Evolutionary conservation across 371 early-diverging fungal genomes (phyloP), one percentile per base, ranked within the genome.

Genomic region (Haplosporangium sp.): DNA sequence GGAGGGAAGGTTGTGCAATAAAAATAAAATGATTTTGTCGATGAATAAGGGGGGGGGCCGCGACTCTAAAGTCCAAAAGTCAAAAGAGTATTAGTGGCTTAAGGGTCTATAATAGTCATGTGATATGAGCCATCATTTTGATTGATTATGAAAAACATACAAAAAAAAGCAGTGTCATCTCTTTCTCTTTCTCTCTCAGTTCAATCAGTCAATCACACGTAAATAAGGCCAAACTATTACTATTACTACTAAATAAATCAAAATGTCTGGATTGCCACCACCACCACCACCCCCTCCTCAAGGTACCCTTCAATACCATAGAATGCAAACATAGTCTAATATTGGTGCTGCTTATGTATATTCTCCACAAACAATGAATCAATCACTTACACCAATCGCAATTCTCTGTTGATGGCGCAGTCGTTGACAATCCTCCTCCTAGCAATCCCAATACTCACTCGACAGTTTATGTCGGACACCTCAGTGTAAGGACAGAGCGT

Each of bases 391-490:
- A 27, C 27, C 27, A 27, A 27, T 27, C 27, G 27, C 27, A 27
- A 27, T 55, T 2, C 55, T 40, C 17, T 53, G 10, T 58, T 34
- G 35, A 48, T 50, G 47, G n/a, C 45, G 59, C 71, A 76, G 76
- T 69, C 47, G 63, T 65, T 50, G 79, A 78, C 11, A 74, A 67
- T 13, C 71, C 79, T 8, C 74, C 71, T 37, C 52, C 74, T 47
- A 17, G 70, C 34, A 20, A 67, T 34, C 2, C 73, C 71, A 61
- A 57, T 66, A 70, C 76, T 27, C 74, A 76, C 50, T 64, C 72
- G 3, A 68, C 70, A 47, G 85, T 84, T 65, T 84, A 84, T 57
- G 83, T 84, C 17, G 85, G 85, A 8, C 85, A 84, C 47, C 63
- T 84, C 66, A 79, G 83, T 61, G 67, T 58, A 44, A 72, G 85